These are phyloP conservation scores for Pyrus communis DNA, from an alignment of 306 rosid genomes.

Conservation along the genomic window DNA sequence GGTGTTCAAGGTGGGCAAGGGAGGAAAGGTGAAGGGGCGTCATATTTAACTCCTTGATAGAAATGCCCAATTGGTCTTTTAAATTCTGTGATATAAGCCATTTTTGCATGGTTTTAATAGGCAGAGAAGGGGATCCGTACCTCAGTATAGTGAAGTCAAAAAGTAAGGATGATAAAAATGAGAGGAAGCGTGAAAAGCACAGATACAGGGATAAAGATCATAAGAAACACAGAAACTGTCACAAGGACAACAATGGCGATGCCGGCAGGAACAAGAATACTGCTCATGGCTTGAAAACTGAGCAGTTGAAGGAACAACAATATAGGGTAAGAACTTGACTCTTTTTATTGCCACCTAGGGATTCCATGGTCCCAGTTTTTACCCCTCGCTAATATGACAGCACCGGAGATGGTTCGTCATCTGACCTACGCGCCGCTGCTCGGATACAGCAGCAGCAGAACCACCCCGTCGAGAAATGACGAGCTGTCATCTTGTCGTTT, in stretches of 20 bases:
- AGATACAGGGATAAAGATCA: conserved; percentile 7
- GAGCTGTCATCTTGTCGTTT: no score
- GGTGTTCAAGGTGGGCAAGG: conserved; percentile 76
- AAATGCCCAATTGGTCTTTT: neutral
- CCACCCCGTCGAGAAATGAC: no score
- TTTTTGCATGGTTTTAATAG: no score
- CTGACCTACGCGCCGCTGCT: neutral
- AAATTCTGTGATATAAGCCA: no score
- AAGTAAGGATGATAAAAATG: conserved; percentile 15
- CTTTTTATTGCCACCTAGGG: conserved; percentile 2
- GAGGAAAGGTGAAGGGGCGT: conserved; percentile 38
- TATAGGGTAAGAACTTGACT: conserved; percentile 8
- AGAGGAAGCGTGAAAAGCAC: conserved; percentile 15
- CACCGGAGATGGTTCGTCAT: neutral
- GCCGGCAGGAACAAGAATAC: neutral
- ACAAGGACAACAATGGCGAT: neutral
- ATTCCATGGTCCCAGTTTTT: neutral
- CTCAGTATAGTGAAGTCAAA: no score
- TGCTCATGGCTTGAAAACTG: neutral
- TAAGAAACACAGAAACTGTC: conserved; percentile 11
- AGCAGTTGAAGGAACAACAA: conserved; percentile 4
- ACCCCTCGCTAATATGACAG: neutral
- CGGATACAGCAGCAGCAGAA: no score
- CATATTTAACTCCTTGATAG: conserved; percentile 35
- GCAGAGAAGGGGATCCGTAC: no score